Evolutionary conservation across 768 basidiomycete genomes (phyloP), one percentile per base, ranked within the genome.

Genomic region (Boletus patriciae): DNA sequence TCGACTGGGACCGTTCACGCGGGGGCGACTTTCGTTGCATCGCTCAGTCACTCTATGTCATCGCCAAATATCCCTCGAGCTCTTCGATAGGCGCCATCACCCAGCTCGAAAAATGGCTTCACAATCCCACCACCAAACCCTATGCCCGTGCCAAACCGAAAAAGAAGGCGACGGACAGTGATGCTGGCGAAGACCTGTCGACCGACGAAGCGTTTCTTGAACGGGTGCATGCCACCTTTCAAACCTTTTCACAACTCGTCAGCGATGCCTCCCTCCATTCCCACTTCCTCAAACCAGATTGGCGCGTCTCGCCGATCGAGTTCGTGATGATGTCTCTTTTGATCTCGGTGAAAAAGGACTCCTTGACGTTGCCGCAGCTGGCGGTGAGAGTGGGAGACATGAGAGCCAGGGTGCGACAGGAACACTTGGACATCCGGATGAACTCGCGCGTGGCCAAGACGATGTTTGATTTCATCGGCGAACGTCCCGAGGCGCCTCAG

Each of bases 291-390:
- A 73, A 67, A 69, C 59, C 68, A 37, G 71, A 75, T 18, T 72
- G 70, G 60, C 84, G 83, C 38, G 76, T 90, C 1, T 78, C 88
- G 0, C 90, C 90, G 0, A 74, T 89, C 40, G 90, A 92, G 67
- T 83, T 92, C 59, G 76, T 88, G 46, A 72, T 79, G 59, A 79
- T 82, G 46, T 75, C 75, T 21, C 62, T 87, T 4, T 68, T 90
- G 21, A 79, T 90, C 16, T 77, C 78, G 13, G 67, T 76, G n/a
- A 74, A 79, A 52, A 83, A 77, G 69, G 70, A 75, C 15, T 65
- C 50, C 12, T 60, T 81, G 54, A 65, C 73, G 3, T 40, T 74
- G 58, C 59, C 58, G 0, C 76, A 78, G 66, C 62, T 89, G 40
- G 74, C 80, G 1, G 59, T 65, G 19, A 78, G 76, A 0, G 77